Percentiles rank a stretch among this genome's conserved stretches.
phyloP scores from a whole-genome alignment of 345 rosid genomes.

The Populus tremula region DNA sequence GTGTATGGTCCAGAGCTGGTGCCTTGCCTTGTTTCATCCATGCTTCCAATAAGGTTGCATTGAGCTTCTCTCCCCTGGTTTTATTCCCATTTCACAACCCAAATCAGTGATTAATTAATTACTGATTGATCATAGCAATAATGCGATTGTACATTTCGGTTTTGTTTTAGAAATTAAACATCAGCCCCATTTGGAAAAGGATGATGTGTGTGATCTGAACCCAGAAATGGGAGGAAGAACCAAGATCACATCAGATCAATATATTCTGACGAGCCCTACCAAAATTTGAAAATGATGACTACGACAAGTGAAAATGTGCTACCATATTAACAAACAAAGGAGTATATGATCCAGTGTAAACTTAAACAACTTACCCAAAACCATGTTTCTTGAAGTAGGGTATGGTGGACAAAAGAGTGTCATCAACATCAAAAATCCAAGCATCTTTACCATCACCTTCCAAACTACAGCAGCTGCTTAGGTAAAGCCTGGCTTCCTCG shows the following conservation, averaged over 20 bases:
- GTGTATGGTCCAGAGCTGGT: constrained; percentile 54
- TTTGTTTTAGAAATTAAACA: too few relatives aligned
- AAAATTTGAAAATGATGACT: not conserved
- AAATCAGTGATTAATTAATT: not conserved
- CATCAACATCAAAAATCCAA: constrained; percentile 75
- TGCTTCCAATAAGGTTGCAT: constrained; percentile 46
- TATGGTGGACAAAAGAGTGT: constrained; percentile 67
- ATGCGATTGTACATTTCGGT: too few relatives aligned
- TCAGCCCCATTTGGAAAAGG: too few relatives aligned
- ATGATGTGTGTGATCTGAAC: too few relatives aligned
- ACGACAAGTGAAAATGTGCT: too few relatives aligned
- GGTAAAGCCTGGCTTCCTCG: constrained; percentile 50
- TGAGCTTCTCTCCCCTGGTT: constrained; percentile 65
- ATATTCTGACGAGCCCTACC: too few relatives aligned
- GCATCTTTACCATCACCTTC: constrained; percentile 60
- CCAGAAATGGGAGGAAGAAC: too few relatives aligned
- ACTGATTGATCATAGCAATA: too few relatives aligned
- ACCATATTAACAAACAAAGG: not conserved
- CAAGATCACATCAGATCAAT: too few relatives aligned
- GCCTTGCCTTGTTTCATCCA: constrained; percentile 69
- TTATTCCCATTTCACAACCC: constrained; percentile 7
- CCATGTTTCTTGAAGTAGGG: constrained; percentile 64
- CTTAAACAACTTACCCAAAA: constrained; percentile 43
- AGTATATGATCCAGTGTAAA: not conserved
- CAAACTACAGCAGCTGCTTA: constrained; percentile 37